Evolutionary conservation across 139 green algal species (phyloP).

Genomic region (Chlorella sp.): DNA sequence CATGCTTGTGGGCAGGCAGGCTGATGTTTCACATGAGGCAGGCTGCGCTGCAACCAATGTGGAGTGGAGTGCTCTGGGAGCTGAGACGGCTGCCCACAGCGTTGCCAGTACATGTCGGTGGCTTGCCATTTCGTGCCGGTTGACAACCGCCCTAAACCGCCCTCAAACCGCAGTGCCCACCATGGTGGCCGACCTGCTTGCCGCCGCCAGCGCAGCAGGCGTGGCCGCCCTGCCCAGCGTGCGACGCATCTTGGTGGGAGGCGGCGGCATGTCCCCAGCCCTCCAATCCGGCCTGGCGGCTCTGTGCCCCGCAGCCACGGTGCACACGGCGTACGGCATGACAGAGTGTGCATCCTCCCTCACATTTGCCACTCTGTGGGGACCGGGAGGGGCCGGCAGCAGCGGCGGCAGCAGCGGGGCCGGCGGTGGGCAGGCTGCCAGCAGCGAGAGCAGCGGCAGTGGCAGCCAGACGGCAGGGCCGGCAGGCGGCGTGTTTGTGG

Average conservation of each 20-base stretch:
- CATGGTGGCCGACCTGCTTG: slow-evolving; percentile 83
- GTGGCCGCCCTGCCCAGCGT: slow-evolving; percentile 23
- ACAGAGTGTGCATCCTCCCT: slow-evolving; percentile 86
- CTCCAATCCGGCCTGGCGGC: slow-evolving; percentile 3
- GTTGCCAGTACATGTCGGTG: too few species aligned
- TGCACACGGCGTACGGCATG: slow-evolving; percentile 89
- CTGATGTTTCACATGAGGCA: too few species aligned
- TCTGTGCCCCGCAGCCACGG: slow-evolving; percentile 62
- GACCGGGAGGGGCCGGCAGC: not conserved
- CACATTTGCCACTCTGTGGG: slow-evolving; percentile 67
- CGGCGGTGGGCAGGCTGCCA: not conserved
- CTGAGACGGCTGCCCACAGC: too few species aligned
- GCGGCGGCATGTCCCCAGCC: slow-evolving; percentile 32
- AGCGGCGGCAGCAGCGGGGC: not conserved
- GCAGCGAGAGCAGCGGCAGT: not conserved
- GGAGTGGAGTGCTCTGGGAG: not conserved
- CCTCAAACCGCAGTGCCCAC: slow-evolving; percentile 75
- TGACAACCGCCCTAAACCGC: too few species aligned
- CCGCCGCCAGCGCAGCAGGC: slow-evolving; percentile 4
- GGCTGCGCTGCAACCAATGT: not conserved
- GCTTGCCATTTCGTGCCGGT: too few species aligned
- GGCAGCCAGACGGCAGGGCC: not conserved
- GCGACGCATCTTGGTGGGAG: slow-evolving; percentile 54
- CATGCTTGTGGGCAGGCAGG: too few species aligned
- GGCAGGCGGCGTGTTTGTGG: slow-evolving; percentile 50